Base-by-base conservation (phyloP, 768 basidiomycete genomes). In the Tricholoma furcatifolium region DNA sequence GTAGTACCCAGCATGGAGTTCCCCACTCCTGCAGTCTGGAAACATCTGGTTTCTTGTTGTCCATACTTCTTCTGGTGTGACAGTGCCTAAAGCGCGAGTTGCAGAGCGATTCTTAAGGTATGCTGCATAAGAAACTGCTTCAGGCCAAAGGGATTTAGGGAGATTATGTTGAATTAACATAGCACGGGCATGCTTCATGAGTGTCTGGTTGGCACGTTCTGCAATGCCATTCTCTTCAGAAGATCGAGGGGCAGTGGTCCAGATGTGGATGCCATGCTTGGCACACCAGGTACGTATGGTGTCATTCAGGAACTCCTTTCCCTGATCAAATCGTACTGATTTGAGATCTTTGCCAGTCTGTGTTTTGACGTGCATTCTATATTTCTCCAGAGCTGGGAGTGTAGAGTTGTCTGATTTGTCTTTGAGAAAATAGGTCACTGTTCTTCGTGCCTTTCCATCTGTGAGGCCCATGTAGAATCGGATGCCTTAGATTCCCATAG, bases 381-480 rank as follows among this genome's bases (percentile, higher is more conserved):
- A 57, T 20, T 49, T 34, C 15, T 57, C 27, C 8, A 63, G 47
- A 8, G 35, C 27, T 21, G 3, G 6, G n/a, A 51, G 34, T 20
- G 60, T 49, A 42, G 48, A 51, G 3, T 39, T 24, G 4, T 32
- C 49, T 18, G 49, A 38, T n/a, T n/a, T n/a, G n/a, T n/a, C n/a
- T n/a, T n/a, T n/a, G n/a, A n/a, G n/a, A n/a, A n/a, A n/a, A n/a
- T 51, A 35, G 0, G 56, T 20, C 2, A 48, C 48, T 1, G 50
- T 54, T 9, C 44, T 20, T 1, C 50, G 53, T 11, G 51, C 55
- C 15, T 50, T 39, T 21, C 60, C 65, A 43, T 69, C 65, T 1
- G 62, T 67, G 43, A 70, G 67, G 0, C 63, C 60, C 36, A 67
- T 59, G 44, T 60, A 64, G 54, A 70, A 73, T 30, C 54, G 53